A percentile compares a stretch with the other conserved stretches of the same genome.
Conservation (phyloP, 1,284 basidiomycete genomes). For the Sporisorium reilianum region DNA sequence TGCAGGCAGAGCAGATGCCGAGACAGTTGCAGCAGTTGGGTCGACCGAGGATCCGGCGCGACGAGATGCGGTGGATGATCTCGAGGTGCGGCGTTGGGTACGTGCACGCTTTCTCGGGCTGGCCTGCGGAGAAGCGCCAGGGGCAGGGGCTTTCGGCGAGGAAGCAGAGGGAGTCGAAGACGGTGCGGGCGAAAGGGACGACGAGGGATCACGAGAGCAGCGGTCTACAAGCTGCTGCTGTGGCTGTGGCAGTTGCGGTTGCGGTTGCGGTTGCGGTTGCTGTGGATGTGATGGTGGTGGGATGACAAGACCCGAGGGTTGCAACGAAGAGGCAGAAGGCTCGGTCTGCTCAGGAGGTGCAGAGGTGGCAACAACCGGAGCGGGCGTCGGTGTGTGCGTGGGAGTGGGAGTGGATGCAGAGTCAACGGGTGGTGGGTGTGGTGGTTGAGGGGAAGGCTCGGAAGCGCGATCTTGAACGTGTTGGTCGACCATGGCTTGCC, state of each 20-base stretch:
- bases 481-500: conserved; percentile 11
- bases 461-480: conserved; percentile 25
- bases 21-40: conserved; percentile 4
- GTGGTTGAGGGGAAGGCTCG: conserved; percentile 28
- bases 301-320: background rate
- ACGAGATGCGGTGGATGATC: conserved; percentile 23
- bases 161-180: conserved; percentile 28
- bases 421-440: conserved; percentile 19
- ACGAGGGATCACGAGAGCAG: conserved; percentile 25
- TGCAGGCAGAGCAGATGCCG: background rate
- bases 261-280: conserved; percentile 14
- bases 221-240: conserved; percentile 12
- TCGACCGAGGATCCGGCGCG: conserved; percentile 18
- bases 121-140: background rate
- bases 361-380: conserved; percentile 2
- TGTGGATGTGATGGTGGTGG: background rate
- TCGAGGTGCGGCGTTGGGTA: conserved; percentile 3
- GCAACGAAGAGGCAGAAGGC: background rate
- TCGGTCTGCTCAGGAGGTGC: conserved; percentile 5
- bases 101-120: background rate
- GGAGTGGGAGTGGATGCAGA: conserved; percentile 14
- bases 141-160: conserved; percentile 8
- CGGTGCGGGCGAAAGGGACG: conserved; percentile 40
- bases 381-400: background rate
- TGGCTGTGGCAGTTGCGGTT: conserved; percentile 16